Evolutionary conservation across 129 eudicot species (phyloP), one percentile per base, ranked within the genome.

Genomic region (Escallonia rubra): DNA sequence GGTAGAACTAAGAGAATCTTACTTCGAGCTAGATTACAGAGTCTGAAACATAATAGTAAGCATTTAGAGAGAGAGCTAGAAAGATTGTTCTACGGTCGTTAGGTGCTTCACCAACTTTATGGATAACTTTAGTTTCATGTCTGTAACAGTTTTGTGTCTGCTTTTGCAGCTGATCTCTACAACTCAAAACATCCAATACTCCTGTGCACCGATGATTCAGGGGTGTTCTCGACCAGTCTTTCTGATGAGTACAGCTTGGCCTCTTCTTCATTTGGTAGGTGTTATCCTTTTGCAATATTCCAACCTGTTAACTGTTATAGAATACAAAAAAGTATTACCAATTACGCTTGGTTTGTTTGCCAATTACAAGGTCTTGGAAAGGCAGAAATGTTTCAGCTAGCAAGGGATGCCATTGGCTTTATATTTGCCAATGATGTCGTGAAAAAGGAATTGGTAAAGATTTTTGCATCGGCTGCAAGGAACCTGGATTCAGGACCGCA

Each of bases 201-300:
- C 62, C 70, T 92, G 43, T 92, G 98, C 81, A 92, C 98, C 0
- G 98, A 92, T 39, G 98, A 92, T 80, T 42, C 82, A 15, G 96
- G 98, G 49, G 95, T 89, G 67, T 92, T 92, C 80, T 92, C 96
- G 9, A 92, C 98, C 62, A 83, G 71, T 72, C 75, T 92, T 38
- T 88, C 98, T 12, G 59, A 73, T 7, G 98, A 92, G 71, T 92
- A 88, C 43, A 63, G 60, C 64, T 77, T 88, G 68, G 98, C 87
- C 39, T 81, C 98, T 59, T 74, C 91, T 56, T 59, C 95, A 45
- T 92, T 92, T 49, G 92, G 98, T 92, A 72, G 0, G 87, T 55
- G 38, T 71, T 56, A 6, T 11, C 59, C 14, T 13, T 68, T 5
- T 12, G 10, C 55, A 7, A 23, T 23, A 23, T 23, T 23, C 34